phyloP scores from a whole-genome alignment of 1,284 basidiomycete genomes.

The Sporisorium sorghi region DNA sequence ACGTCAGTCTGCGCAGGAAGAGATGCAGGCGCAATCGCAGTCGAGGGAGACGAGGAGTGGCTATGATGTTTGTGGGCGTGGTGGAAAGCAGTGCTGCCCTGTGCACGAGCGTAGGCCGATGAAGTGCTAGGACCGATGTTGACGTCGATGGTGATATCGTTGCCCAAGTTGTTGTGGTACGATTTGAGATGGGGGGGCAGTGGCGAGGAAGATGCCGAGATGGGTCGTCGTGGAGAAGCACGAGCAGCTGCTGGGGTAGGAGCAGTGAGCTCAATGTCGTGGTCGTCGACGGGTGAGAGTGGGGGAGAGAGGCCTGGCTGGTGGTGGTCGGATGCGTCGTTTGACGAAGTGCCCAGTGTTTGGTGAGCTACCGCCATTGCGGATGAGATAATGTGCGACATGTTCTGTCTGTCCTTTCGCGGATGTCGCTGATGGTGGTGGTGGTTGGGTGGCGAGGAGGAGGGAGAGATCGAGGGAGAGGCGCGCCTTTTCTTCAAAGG shows the following conservation, averaged over 20 bases:
- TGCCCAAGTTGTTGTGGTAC: slow-evolving; percentile 29
- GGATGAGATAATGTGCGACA: slow-evolving; percentile 56
- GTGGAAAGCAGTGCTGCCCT: slow-evolving; percentile 45
- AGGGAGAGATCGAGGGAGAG: neutral
- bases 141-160: slow-evolving; percentile 51
- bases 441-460: neutral
- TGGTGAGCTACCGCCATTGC: slow-evolving; percentile 47
- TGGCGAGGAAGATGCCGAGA: slow-evolving; percentile 27
- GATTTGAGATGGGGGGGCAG: slow-evolving; percentile 29
- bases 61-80: slow-evolving; percentile 40
- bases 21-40: slow-evolving; percentile 5
- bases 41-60: slow-evolving; percentile 28
- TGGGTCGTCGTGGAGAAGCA: slow-evolving; percentile 7
- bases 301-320: slow-evolving; percentile 61
- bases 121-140: slow-evolving; percentile 53
- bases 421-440: neutral
- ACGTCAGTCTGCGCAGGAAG: neutral
- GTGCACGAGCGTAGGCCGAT: slow-evolving; percentile 44
- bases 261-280: slow-evolving; percentile 53
- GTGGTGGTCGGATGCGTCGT: slow-evolving; percentile 45
- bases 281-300: slow-evolving; percentile 41
- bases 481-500: neutral
- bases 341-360: slow-evolving; percentile 33
- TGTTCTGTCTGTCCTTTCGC: slow-evolving; percentile 6
- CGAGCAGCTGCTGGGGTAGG: slow-evolving; percentile 36